Percentiles rank a stretch among this genome's conserved stretches.
Evolutionary conservation across 768 basidiomycete genomes (phyloP).

Genomic region (Boletus rubroflammeus): DNA sequence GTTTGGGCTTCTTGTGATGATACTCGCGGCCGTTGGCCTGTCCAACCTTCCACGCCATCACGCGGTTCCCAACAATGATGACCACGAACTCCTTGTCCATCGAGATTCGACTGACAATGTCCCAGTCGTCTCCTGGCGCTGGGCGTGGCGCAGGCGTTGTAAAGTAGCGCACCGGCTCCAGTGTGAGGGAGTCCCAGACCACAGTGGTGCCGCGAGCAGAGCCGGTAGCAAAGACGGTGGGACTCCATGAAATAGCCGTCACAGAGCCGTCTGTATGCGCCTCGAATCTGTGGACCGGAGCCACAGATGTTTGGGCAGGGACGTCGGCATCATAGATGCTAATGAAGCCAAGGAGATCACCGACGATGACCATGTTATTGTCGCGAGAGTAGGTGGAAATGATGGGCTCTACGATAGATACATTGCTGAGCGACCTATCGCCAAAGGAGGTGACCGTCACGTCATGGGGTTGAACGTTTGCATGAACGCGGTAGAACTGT

Average conservation of each 20-base stretch:
- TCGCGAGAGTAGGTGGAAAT: constrained; percentile 40
- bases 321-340: constrained; percentile 54
- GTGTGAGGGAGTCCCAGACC: constrained; percentile 65
- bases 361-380: constrained; percentile 53
- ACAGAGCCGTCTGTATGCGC: constrained; percentile 64
- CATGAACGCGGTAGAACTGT: constrained; percentile 48
- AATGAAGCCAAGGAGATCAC: constrained; percentile 63
- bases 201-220: constrained; percentile 56
- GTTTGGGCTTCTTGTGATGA: constrained; percentile 33
- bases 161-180: constrained; percentile 55
- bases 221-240: constrained; percentile 60
- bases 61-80: constrained; percentile 55
- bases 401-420: constrained; percentile 47
- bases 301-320: constrained; percentile 15
- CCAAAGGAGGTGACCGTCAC: constrained; percentile 46
- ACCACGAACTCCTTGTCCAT: constrained; percentile 54
- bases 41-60: constrained; percentile 68
- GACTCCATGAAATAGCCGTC: constrained; percentile 61
- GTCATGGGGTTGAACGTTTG: constrained; percentile 31
- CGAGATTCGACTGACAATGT: constrained; percentile 53
- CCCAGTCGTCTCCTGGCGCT: constrained; percentile 34
- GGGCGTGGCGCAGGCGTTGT: constrained; percentile 41
- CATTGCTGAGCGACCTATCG: constrained; percentile 45
- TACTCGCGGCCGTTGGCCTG: constrained; percentile 32
- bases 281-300: constrained; percentile 49